Conservation (phyloP, 2,329 filamentous ascomycete species). For the Aureobasidium melanogenum region DNA sequence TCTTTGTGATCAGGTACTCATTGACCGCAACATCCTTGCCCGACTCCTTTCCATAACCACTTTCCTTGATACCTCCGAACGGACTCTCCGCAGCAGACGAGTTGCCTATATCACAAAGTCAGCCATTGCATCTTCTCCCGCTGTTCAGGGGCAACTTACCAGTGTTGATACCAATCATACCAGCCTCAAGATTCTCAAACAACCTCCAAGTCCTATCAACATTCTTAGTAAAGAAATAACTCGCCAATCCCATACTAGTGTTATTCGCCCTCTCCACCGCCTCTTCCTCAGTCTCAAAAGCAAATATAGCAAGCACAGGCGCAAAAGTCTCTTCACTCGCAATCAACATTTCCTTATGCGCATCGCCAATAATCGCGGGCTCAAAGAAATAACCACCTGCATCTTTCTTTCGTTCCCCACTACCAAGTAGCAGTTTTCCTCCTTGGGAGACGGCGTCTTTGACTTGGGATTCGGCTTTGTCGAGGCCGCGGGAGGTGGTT, state of each 20-base stretch:
- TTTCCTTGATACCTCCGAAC: slow-evolving; percentile 60
- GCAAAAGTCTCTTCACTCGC: slow-evolving; percentile 56
- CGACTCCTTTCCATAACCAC: slow-evolving; percentile 58
- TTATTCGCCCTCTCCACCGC: slow-evolving; percentile 52
- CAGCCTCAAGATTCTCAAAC: slow-evolving; percentile 58
- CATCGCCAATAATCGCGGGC: slow-evolving; percentile 55
- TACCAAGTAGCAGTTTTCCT: slow-evolving; percentile 53
- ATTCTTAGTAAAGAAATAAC: slow-evolving; percentile 61
- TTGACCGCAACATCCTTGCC: slow-evolving; percentile 57
- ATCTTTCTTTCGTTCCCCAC: slow-evolving; percentile 36
- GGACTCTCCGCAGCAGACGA: slow-evolving; percentile 57
- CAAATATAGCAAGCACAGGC: slow-evolving; percentile 54
- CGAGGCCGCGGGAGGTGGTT: slow-evolving; percentile 46
- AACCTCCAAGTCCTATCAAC: slow-evolving; percentile 57
- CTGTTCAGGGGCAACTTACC: slow-evolving; percentile 24
- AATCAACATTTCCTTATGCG: slow-evolving; percentile 50
- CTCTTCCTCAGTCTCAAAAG: slow-evolving; percentile 59
- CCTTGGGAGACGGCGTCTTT: slow-evolving; percentile 56
- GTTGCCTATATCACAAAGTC: slow-evolving; percentile 37
- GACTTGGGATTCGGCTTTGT: slow-evolving; percentile 52
- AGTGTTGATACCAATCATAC: slow-evolving; percentile 60
- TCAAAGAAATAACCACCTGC: slow-evolving; percentile 58
- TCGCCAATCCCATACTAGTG: slow-evolving; percentile 56
- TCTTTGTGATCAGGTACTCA: slow-evolving; percentile 52
- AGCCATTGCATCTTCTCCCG: neutral